Conservation (phyloP, 305 asterid species). For the Withania somnifera region DNA sequence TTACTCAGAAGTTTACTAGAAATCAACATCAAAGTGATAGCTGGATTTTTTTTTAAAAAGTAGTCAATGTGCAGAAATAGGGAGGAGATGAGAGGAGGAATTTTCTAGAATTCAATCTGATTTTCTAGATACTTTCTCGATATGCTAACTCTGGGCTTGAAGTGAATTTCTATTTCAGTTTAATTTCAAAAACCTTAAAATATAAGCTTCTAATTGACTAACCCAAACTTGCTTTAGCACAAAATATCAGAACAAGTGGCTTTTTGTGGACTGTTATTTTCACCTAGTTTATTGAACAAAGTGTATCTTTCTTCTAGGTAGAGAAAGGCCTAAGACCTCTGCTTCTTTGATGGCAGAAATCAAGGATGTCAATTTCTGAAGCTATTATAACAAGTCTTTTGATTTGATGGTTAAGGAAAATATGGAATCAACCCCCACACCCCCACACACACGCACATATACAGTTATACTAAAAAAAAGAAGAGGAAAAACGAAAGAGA, state of each 20-base stretch:
- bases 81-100: neutral
- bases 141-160: neutral
- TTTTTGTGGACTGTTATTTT: neutral
- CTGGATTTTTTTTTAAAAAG: neutral
- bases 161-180: neutral
- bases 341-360: neutral
- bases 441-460: no score
- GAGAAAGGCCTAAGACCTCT: neutral
- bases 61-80: neutral
- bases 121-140: neutral
- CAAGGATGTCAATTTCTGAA: neutral
- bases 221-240: neutral
- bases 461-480: fast-evolving
- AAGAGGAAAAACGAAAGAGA: neutral
- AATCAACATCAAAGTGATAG: neutral
- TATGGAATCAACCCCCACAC: neutral
- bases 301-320: neutral
- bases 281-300: neutral
- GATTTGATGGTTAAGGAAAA: neutral
- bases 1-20: neutral
- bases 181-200: neutral
- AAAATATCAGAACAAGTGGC: neutral
- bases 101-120: neutral
- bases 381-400: neutral
- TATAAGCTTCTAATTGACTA: neutral